Evolutionary conservation across 2,329 filamentous ascomycete species (phyloP), one percentile per base, ranked within the genome.

Genomic region (Fusarium solani-melongenae): DNA sequence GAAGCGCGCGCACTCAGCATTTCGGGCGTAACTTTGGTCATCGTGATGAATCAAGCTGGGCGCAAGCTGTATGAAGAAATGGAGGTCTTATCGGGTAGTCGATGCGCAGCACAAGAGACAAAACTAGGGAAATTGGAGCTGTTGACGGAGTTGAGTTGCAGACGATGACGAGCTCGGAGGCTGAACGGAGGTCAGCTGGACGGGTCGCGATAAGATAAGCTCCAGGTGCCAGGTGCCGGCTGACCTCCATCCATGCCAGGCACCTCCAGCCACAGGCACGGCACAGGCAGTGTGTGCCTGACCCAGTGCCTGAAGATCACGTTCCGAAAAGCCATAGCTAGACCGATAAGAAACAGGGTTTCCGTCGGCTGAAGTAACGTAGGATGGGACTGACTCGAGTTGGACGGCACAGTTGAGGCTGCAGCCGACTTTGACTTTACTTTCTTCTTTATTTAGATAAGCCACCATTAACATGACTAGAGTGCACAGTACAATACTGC

Each of bases 1-100:
- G 86, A 87, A 69, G 78, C 81, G 68, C 85, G 84, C 49, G 83
- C 80, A 68, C 82, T 84, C 69, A 86, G 79, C 75, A 83, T 84
- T 22, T 85, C 82, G 69, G 85, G 79, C 2, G 85, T 85, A 71
- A 85, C 83, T 68, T 82, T 82, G 51, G 84, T 86, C 87, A 88
- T 88, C 69, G 56, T 73, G 62, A 27, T 7, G 10, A 62, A 51
- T 59, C 36, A 33, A 72, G 39, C 51, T 60, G 17, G 49, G 57
- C 39, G 38, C 55, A 60, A 73, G 66, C 63, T 73, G 71, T 7
- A 44, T 29, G 36, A 49, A 14, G 29, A 39, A 46, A 33, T 17
- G 38, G 33, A 31, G n/a, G 10, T n/a, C 53, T 61, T 53, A n/a
- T 34, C 24, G 34, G 59, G 15, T 8, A 27, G 15, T 22, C 15